These are phyloP conservation scores for Schizochytrium sp. DNA, from an alignment of 108 stramenopile species.

Conservation along the genomic window DNA sequence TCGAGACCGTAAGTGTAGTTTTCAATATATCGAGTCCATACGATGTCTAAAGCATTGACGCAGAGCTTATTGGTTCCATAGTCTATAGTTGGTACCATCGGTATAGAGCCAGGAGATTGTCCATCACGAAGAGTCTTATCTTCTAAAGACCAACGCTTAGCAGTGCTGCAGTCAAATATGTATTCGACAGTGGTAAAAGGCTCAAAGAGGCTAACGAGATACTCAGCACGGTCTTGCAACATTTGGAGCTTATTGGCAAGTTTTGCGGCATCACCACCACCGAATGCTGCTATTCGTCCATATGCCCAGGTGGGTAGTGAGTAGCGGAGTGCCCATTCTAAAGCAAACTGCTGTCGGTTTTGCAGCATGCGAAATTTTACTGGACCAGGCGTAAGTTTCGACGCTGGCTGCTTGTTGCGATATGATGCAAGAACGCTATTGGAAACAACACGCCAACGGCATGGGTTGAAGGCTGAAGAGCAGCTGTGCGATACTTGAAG, in stretches of 20 bases:
- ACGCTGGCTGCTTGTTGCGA: neutral
- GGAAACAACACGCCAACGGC: conserved; percentile 35
- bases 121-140: neutral
- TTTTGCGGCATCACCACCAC: neutral
- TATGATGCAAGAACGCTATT: conserved; percentile 18
- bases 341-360: conserved; percentile 42
- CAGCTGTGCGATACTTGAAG: conserved; percentile 52
- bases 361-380: conserved; percentile 58
- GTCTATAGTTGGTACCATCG: neutral
- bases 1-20: conserved; percentile 38
- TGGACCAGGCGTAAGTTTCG: conserved; percentile 50
- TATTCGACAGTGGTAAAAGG: conserved; percentile 36
- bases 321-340: conserved; percentile 58
- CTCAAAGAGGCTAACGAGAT: conserved; percentile 2
- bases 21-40: conserved; percentile 38
- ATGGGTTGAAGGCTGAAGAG: conserved; percentile 50
- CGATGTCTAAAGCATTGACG: conserved; percentile 22
- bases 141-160: neutral
- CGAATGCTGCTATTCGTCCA: neutral
- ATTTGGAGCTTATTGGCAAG: neutral
- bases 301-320: neutral
- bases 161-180: neutral
- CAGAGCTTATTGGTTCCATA: neutral
- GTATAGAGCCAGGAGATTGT: too few relatives aligned
- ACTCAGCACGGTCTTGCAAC: conserved; percentile 45